Evolutionary conservation across 129 eudicot genomes (phyloP), one percentile per base, ranked within the genome.

Genomic region (Centrapalus pauciflorus): DNA sequence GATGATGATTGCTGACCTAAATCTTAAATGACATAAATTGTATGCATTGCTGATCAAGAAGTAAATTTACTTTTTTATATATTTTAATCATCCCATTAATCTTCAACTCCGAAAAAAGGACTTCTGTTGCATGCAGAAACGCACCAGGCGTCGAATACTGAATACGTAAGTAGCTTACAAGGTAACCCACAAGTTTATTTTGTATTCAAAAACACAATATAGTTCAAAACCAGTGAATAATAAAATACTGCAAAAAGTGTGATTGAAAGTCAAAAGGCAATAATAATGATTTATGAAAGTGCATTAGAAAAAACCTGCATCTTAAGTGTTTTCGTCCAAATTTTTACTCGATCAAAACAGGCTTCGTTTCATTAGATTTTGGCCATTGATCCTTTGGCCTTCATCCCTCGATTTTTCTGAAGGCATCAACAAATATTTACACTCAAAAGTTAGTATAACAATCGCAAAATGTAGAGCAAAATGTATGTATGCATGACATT

Each of bases 381-480:
- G 76, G 69, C 76, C 10, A 58, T 67, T 71, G 76, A 11, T 43
- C 51, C 66, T 40, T 70, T 9, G 75, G 55, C 54, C 59, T 25
- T 43, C 60, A 69, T 33, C 29, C 69, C 30, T 30, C 61, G 24
- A 34, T 71, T 70, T 57, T 43, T 65, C 60, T 57, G 37, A 51
- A 64, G 14, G 7, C 14, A 16, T 45, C 52, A 5, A 1, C n/a
- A n/a, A n/a, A n/a, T n/a, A n/a, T n/a, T n/a, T 13, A 45, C 21
- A 16, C 52, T n/a, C 52, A n/a, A 45, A 45, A 5, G 7, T 45
- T 11, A 8, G 21, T n/a, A 45, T 28, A 25, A 25, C 41, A 29
- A 6, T 25, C 41, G 10, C n/a, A 57, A 16, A 25, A n/a, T 23
- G 4, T 25, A 13, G 11, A n/a, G 19, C 64, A n/a, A 28, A n/a